Conservation (phyloP, 495 filamentous ascomycete species). For the Aspergillus baeticus region DNA sequence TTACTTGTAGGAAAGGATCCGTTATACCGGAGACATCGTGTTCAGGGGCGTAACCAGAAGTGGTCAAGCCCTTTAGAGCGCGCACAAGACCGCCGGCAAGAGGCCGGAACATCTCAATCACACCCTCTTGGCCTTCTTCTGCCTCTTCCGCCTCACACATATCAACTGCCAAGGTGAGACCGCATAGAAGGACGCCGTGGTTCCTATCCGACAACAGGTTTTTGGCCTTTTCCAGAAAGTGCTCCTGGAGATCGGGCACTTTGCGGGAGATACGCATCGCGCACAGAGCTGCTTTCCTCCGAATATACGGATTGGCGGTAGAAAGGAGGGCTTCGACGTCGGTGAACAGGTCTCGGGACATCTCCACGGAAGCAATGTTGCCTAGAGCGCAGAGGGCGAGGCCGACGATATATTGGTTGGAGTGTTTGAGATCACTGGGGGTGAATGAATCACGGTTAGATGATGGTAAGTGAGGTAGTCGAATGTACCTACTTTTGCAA, state of each 20-base stretch:
- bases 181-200: slow-evolving; percentile 91
- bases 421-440: slow-evolving; percentile 87
- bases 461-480: background rate
- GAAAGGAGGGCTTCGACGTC: slow-evolving; percentile 90
- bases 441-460: slow-evolving; percentile 15
- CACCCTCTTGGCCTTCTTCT: slow-evolving; percentile 79
- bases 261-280: slow-evolving; percentile 99
- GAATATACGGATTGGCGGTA: slow-evolving; percentile 93
- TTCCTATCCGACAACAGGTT: slow-evolving; percentile 86
- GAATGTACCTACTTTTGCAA: slow-evolving; percentile 73
- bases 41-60: slow-evolving; percentile 95
- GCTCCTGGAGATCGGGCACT: slow-evolving; percentile 94
- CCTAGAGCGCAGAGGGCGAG: slow-evolving; percentile 92
- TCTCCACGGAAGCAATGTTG: slow-evolving; percentile 96
- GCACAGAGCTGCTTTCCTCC: slow-evolving; percentile 95
- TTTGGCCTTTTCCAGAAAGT: slow-evolving; percentile 93
- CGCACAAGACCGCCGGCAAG: slow-evolving; percentile 78
- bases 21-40: slow-evolving; percentile 98
- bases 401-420: slow-evolving; percentile 97
- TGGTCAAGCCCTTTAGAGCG: slow-evolving; percentile 84
- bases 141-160: slow-evolving; percentile 92
- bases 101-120: slow-evolving; percentile 86
- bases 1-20: slow-evolving; percentile 98
- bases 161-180: slow-evolving; percentile 85
- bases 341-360: slow-evolving; percentile 96